A percentile compares a stretch with the other conserved stretches of the same genome.
Evolutionary conservation across 306 rosid genomes (phyloP).

Genomic region (Medicago ruthenica): DNA sequence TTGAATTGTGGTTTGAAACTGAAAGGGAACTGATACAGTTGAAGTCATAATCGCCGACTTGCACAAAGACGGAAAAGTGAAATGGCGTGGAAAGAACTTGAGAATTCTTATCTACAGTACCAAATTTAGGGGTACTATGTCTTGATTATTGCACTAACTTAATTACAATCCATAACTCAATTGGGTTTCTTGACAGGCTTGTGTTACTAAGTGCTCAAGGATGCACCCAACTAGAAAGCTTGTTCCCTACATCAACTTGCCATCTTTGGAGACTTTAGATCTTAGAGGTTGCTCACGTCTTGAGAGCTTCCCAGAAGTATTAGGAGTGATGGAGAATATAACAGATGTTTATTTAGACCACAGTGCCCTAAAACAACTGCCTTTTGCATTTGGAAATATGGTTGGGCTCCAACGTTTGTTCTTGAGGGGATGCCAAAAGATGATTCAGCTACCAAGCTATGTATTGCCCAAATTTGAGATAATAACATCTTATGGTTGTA

Average conservation of each 20-base stretch:
- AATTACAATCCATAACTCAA: not conserved
- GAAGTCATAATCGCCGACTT: constrained; percentile 2
- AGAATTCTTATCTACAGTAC: constrained; percentile 6
- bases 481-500: not conserved
- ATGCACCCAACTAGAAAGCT: not conserved
- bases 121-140: constrained; percentile 2
- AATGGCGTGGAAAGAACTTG: constrained; percentile 30
- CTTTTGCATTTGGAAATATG: constrained; percentile 20
- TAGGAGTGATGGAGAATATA: constrained; percentile 32
- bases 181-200: constrained; percentile 32
- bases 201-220: constrained; percentile 21
- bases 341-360: constrained; percentile 16
- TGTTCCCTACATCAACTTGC: constrained; percentile 4
- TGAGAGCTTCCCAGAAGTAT: constrained; percentile 6
- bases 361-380: constrained; percentile 3
- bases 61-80: not conserved
- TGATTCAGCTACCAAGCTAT: constrained; percentile 2
- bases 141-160: constrained; percentile 19
- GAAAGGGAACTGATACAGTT: constrained; percentile 1
- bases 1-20: not conserved
- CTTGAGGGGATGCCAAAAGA: constrained; percentile 5
- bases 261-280: constrained; percentile 37
- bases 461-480: not conserved
- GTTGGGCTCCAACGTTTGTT: constrained; percentile 14
- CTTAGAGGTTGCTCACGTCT: constrained; percentile 3